Base-by-base conservation (phyloP, 164 flowering plant genomes). In the Vitis amurensis region DNA sequence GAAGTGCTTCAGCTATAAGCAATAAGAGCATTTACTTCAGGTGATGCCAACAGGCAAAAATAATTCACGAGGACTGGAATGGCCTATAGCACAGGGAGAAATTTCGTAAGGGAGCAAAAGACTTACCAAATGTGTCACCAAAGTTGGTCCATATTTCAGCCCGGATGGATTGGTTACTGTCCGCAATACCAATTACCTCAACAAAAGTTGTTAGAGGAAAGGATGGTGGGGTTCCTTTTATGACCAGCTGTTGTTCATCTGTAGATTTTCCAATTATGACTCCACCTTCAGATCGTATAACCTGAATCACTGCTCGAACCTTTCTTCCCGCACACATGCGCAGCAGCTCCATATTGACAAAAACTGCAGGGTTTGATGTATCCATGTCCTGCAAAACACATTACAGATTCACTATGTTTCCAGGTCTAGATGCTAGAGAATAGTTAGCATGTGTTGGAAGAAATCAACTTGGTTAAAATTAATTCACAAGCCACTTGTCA, bases 131-230 rank as follows among this genome's bases (percentile, higher is more conserved):
- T 59, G 72, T 62, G 47, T 92, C 89, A 10, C 99, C 96, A 69
- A 95, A 91, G 77, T 93, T 86, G 73, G 91, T 90, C 92, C 89
- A 88, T 29, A 68, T 84, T 50, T 95, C 97, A 61, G 97, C 95
- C 57, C 78, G 80, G 74, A 93, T 91, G 68, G 97, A 86, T 65
- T 85, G 89, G 50, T 83, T 83, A 76, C 76, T 73, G n/a, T 93
- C 98, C 53, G 94, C 98, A 72, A 94, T 82, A 55, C 98, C 98
- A 78, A 93, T 91, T 37, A 93, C 97, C 78, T 96, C 99, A 44
- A 95, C 88, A 78, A 75, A 95, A 27, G 65, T 85, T 2, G 93
- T 76, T n/a, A 82, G 82, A 56, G 85, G 78, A 10, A 16, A 58
- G 3, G 87, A 71, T 12, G 74, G 87, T 48, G 83, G 81, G 15